Base-by-base conservation (phyloP, 1,139 yeast genomes). In the Saccharomyces hybrid region DNA sequence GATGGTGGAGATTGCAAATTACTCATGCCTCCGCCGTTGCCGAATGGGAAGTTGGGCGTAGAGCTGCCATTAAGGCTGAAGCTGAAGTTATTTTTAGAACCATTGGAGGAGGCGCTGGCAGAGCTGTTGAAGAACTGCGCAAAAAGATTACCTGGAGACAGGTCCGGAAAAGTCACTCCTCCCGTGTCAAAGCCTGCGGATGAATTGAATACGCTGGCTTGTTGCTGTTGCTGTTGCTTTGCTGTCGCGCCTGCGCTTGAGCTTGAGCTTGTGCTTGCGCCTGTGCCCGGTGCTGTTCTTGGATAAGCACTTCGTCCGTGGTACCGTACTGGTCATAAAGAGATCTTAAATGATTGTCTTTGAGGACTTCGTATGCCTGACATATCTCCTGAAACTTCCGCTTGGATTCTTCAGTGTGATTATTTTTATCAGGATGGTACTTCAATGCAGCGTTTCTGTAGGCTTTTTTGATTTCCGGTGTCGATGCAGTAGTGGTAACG, bases 401-500 rank as follows among this genome's bases (percentile, higher is more conserved):
- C 48, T 84, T 84, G 2, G 86, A 81, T 47, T 69, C 71, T 65
- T 79, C 79, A 1, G 76, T 71, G 47, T 72, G 74, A 72, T 60
- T 64, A 38, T 71, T 72, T 66, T 88, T 88, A 65, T 88, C 96
- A 0, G 96, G 96, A 66, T 88, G 96, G 29, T 78, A 69, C 11
- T 70, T 68, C 12, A 88, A 72, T 16, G 89, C 76, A 38, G 78
- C 77, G 41, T 66, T 66, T 55, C 79, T 77, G 66, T 88, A 88
- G 0, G 93, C 90, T n/a, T 69, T 66, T 60, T 81, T 82, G 38
- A 88, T 75, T 31, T 79, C 82, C 1, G 61, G 59, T 0, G 61
- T 61, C 0, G 72, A 55, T 0, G 83, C 78, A 2, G 68, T 67
- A 1, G 71, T 67, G 0, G 64, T 56, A 1, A 86, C 71, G n/a